Percentiles rank a stretch among this genome's conserved stretches.
Conservation (phyloP, 139 green algal genomes). For the Micractinium sp. region DNA sequence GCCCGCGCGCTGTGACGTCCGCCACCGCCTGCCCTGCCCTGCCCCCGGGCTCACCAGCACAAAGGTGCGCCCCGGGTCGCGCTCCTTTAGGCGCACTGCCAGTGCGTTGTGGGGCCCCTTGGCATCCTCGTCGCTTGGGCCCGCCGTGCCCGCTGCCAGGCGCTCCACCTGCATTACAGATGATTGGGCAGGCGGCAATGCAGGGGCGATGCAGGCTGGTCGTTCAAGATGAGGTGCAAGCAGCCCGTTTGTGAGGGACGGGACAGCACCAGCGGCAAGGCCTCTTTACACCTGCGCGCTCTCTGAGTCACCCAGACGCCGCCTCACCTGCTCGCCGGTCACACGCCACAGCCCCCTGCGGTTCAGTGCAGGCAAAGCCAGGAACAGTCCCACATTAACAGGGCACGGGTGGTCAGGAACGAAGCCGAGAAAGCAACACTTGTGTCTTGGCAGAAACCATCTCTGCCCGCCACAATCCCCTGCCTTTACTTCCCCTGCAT, state of each 20-base stretch:
- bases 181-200: neutral
- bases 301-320: neutral
- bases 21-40: too few relatives aligned
- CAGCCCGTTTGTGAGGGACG: neutral
- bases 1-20: too few relatives aligned
- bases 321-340: neutral
- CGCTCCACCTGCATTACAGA: constrained; percentile 25
- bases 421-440: too few relatives aligned
- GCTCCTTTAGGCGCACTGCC: constrained; percentile 61
- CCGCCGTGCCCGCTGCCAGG: constrained; percentile 33
- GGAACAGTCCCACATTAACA: too few relatives aligned
- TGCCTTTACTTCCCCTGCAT: neutral
- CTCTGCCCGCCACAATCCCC: neutral
- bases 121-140: constrained; percentile 36
- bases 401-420: too few relatives aligned
- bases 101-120: constrained; percentile 71
- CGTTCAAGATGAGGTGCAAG: neutral
- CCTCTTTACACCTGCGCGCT: neutral
- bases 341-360: constrained; percentile 8
- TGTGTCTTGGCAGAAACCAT: too few relatives aligned
- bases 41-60: constrained; percentile 55
- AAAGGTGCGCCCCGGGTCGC: constrained; percentile 72
- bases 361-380: too few relatives aligned
- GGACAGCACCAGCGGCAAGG: neutral
- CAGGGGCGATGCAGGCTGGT: neutral